Base-by-base conservation (phyloP, 257 asterid genomes). In the Ehretia macrophylla region DNA sequence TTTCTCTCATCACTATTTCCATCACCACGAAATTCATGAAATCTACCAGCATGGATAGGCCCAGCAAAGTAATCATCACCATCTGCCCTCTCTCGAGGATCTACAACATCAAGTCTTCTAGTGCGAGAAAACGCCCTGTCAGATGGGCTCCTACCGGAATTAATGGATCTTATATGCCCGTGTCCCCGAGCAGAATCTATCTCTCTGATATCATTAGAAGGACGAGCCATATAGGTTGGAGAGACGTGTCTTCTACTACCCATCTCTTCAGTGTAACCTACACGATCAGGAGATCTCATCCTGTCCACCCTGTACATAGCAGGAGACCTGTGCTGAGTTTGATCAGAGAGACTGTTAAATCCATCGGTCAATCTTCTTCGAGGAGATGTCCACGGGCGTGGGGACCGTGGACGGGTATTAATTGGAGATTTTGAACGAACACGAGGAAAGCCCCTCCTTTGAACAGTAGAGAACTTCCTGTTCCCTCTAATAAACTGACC, bases 351-450 rank as follows among this genome's bases (percentile, higher is more conserved):
- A 53, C 81, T 85, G 42, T 61, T 66, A 42, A 66, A 70, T 37
- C 76, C 79, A 45, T 78, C 80, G 0, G 84, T 83, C 17, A 86
- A 82, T 74, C 96, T 77, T 68, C 89, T 82, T 57, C 86, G 77
- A 45, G 94, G 84, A 72, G 94, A 77, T 32, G 84, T 70, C 96
- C 96, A 83, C 18, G 79, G 79, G 16, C 79, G 92, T 59, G 96
- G 96, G 10, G 97, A 79, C 18, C 81, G 85, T 18, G 89, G 64
- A 50, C 83, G 75, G 32, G 89, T 77, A 70, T 87, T 74, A 58
- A 66, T 68, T 0, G 94, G 96, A 59, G 97, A 90, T 69, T 87
- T 87, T 38, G 94, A 80, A 37, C 68, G 79, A 65, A 68, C 66
- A 60, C 77, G 84, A 53, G 79, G 72, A 68, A 81, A 85, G 8